Evolutionary conservation across 2,329 filamentous ascomycete genomes (phyloP).

Genomic region (Aspergillus latus): DNA sequence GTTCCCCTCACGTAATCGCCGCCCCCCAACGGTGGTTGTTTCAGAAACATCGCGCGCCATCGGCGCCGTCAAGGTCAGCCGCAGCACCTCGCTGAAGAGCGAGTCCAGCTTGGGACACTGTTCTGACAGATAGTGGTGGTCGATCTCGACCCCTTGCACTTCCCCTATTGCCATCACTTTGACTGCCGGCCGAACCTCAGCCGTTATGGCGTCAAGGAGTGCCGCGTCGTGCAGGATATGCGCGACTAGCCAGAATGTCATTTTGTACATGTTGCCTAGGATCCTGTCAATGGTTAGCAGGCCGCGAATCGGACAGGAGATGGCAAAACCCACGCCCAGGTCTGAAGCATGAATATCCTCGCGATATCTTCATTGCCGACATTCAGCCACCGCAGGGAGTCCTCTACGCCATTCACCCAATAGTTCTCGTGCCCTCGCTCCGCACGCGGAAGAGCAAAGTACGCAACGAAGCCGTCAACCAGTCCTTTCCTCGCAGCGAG

Average conservation of each 20-base stretch:
- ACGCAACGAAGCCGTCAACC: background rate
- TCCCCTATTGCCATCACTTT: background rate
- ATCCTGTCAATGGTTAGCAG: conserved; percentile 1
- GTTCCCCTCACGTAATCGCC: background rate
- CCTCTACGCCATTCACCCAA: background rate
- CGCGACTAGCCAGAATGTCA: conserved; percentile 6
- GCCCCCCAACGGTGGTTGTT: background rate
- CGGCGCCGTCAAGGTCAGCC: conserved; percentile 1
- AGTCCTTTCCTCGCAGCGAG: background rate
- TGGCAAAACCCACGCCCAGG: background rate
- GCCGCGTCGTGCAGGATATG: background rate
- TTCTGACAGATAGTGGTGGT: conserved; percentile 2
- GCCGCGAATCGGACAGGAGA: background rate
- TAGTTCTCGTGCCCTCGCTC: background rate
- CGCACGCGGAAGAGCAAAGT: background rate
- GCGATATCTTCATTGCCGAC: background rate
- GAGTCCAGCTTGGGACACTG: conserved; percentile 2
- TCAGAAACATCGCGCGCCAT: conserved; percentile 1
- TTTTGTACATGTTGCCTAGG: conserved; percentile 8
- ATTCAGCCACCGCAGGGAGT: background rate
- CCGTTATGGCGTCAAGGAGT: background rate
- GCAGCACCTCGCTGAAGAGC: conserved; percentile 9
- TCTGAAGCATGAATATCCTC: background rate
- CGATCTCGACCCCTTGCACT: background rate
- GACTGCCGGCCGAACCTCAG: background rate